Conservation (phyloP, 1,284 basidiomycete genomes). For the Ceratobasidium theobromae region DNA sequence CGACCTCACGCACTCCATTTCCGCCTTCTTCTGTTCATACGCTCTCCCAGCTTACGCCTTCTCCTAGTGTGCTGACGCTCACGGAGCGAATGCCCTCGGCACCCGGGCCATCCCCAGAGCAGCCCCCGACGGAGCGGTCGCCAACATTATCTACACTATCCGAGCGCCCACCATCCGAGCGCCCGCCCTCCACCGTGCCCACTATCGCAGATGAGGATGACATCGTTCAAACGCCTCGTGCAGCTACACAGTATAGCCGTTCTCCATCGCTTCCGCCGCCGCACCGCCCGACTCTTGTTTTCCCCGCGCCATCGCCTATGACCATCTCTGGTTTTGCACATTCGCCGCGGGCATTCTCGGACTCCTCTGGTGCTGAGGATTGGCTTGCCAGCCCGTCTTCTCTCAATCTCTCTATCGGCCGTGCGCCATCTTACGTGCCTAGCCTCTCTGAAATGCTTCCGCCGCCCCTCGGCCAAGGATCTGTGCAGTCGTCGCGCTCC, state of each 20-base stretch:
- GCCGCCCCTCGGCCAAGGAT: neutral
- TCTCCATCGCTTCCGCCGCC: neutral
- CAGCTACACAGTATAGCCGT: neutral
- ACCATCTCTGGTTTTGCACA: conserved; percentile 17
- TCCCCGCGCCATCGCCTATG: conserved; percentile 27
- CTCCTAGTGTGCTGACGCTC: conserved; percentile 12
- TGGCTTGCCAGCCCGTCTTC: conserved; percentile 28
- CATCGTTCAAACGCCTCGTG: neutral
- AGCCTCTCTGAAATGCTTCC: conserved; percentile 22
- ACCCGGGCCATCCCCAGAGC: neutral
- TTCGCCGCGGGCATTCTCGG: too few relatives aligned
- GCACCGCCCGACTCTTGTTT: neutral
- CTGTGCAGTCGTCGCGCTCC: neutral
- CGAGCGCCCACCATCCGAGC: conserved; percentile 5
- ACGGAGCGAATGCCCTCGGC: neutral
- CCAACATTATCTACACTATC: neutral
- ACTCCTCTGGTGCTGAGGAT: conserved; percentile 10
- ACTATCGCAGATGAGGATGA: conserved; percentile 1
- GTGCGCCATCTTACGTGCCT: neutral
- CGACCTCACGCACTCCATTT: too few relatives aligned
- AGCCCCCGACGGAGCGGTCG: neutral
- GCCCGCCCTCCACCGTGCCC: neutral
- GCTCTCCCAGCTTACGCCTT: conserved; percentile 3
- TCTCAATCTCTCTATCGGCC: conserved; percentile 12
- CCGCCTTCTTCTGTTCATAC: neutral